A percentile compares a stretch with the other conserved stretches of the same genome.
Evolutionary conservation across 345 rosid species (phyloP).

Genomic region (Ceriops zippeliana): DNA sequence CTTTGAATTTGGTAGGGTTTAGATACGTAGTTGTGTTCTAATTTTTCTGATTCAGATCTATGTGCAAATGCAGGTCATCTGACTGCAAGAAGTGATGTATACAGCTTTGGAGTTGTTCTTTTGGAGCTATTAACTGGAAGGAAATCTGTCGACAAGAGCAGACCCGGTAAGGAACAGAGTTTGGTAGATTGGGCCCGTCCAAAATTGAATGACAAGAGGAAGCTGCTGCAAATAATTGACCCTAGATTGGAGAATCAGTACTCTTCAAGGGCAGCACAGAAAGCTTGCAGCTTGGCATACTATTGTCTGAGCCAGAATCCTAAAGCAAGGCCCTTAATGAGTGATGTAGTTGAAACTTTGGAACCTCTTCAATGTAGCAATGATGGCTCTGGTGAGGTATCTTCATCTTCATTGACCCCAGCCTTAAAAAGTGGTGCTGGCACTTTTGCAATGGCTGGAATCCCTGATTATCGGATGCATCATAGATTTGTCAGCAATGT

Average conservation of each 20-base stretch:
- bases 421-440: slow-evolving; percentile 30
- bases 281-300: slow-evolving; percentile 92
- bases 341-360: slow-evolving; percentile 90
- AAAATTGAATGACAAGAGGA: slow-evolving; percentile 84
- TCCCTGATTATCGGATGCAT: slow-evolving; percentile 57
- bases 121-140: slow-evolving; percentile 88
- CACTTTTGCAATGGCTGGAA: slow-evolving; percentile 73
- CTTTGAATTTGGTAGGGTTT: too few species aligned
- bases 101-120: slow-evolving; percentile 97
- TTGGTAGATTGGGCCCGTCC: slow-evolving; percentile 99
- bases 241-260: slow-evolving; percentile 88
- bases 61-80: slow-evolving; percentile 65
- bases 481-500: slow-evolving; percentile 58
- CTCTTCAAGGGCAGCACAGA: slow-evolving; percentile 87
- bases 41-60: slow-evolving; percentile 13
- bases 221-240: slow-evolving; percentile 80
- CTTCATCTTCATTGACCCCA: slow-evolving; percentile 34
- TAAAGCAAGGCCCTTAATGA: slow-evolving; percentile 95
- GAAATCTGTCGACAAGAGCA: slow-evolving; percentile 91
- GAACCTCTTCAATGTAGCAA: slow-evolving; percentile 77
- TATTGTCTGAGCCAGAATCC: slow-evolving; percentile 96
- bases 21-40: background rate
- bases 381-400: slow-evolving; percentile 42
- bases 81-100: slow-evolving; percentile 95
- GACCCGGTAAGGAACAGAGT: slow-evolving; percentile 94